phyloP scores from a whole-genome alignment of 179 eudicot species.

The Beta corolliflora region DNA sequence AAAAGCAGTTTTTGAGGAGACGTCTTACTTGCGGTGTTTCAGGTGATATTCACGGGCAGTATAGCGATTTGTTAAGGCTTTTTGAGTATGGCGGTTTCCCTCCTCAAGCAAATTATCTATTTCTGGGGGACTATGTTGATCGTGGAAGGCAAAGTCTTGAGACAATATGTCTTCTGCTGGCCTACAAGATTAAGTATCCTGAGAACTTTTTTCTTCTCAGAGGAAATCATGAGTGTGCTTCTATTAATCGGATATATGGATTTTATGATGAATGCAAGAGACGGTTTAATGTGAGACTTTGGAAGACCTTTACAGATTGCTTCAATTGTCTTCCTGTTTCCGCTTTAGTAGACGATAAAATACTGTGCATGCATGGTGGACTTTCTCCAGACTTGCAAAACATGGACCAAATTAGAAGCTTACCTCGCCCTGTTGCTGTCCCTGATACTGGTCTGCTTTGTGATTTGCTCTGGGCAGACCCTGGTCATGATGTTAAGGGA shows the following conservation, averaged over 20 bases:
- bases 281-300: conserved; percentile 79
- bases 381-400: conserved; percentile 81
- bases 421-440: conserved; percentile 80
- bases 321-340: conserved; percentile 92
- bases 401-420: conserved; percentile 75
- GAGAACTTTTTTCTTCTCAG: conserved; percentile 82
- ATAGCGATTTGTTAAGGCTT: conserved; percentile 81
- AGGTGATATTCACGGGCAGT: conserved; percentile 97
- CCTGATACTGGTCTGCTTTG: conserved; percentile 92
- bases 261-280: conserved; percentile 89
- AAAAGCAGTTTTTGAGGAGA: background rate
- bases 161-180: conserved; percentile 84
- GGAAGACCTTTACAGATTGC: conserved; percentile 89
- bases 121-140: conserved; percentile 88
- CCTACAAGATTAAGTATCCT: conserved; percentile 80
- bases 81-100: conserved; percentile 91
- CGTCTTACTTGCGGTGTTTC: conserved; percentile 22
- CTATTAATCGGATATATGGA: conserved; percentile 82
- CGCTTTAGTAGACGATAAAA: conserved; percentile 78
- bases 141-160: conserved; percentile 87
- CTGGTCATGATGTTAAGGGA: conserved; percentile 82
- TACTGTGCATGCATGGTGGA: conserved; percentile 94
- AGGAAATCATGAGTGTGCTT: conserved; percentile 92
- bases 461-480: conserved; percentile 96
- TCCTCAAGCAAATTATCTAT: conserved; percentile 78